Evolutionary conservation across 1,284 basidiomycete genomes (phyloP).

Genomic region (Vanrija sp.): DNA sequence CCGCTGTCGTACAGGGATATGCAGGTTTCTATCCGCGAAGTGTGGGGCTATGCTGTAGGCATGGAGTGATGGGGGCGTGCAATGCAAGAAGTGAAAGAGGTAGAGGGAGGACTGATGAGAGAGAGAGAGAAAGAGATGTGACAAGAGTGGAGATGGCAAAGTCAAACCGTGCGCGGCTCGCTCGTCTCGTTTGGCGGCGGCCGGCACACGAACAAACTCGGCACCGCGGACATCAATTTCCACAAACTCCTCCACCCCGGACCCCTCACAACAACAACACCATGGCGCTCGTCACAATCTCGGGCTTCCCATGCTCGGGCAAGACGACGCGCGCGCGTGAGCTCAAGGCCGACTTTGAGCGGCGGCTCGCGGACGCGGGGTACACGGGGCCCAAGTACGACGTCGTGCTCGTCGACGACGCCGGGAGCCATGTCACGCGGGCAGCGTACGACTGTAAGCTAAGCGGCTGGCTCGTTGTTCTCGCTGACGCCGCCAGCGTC

Average conservation of each 20-base stretch:
- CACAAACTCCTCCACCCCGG: background rate
- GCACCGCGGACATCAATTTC: background rate
- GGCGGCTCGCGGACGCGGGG: constrained; percentile 52
- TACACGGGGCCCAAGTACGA: constrained; percentile 58
- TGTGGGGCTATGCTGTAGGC: background rate
- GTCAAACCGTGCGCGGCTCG: background rate
- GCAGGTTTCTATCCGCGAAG: background rate
- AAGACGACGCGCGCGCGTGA: constrained; percentile 72
- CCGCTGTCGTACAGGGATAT: background rate
- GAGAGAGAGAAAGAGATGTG: background rate
- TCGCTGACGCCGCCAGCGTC: constrained; percentile 58
- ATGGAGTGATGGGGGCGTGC: background rate
- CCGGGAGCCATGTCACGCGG: constrained; percentile 62
- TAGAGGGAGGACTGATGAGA: too few species aligned
- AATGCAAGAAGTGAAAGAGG: background rate
- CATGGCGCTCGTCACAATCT: constrained; percentile 92
- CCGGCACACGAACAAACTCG: too few species aligned
- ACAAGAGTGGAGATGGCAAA: too few species aligned
- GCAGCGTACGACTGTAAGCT: constrained; percentile 68
- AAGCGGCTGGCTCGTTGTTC: background rate
- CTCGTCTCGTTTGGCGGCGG: too few species aligned
- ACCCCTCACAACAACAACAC: background rate
- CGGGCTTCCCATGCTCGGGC: constrained; percentile 85
- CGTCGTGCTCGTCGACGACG: constrained; percentile 74
- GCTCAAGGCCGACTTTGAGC: constrained; percentile 61